A percentile compares a stretch with the other conserved stretches of the same genome.
phyloP scores from a whole-genome alignment of 805 yeast species.

The Cyberlindnera mississippiensis region DNA sequence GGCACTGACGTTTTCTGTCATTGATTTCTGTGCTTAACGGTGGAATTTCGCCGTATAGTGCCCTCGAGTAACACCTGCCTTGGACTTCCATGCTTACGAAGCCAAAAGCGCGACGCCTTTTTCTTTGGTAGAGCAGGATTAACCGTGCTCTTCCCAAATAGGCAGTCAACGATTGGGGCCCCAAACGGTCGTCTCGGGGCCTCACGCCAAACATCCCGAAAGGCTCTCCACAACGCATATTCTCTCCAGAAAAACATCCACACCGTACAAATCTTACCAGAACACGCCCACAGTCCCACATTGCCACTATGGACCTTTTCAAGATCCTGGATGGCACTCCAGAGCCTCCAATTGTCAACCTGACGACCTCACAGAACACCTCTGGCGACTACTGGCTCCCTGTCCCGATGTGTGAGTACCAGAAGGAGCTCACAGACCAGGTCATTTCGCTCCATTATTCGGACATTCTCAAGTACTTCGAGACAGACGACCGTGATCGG shows the following conservation, averaged over 20 bases:
- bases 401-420: conserved; percentile 81
- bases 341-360: conserved; percentile 64
- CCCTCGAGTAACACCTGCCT: too few species aligned
- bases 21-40: too few species aligned
- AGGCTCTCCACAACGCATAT: too few species aligned
- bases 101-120: too few species aligned
- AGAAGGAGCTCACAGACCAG: conserved; percentile 85
- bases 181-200: too few species aligned
- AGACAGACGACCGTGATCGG: conserved; percentile 46
- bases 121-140: too few species aligned
- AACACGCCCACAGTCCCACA: background rate
- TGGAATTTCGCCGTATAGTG: too few species aligned
- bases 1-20: too few species aligned
- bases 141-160: background rate
- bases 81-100: too few species aligned
- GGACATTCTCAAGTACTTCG: conserved; percentile 84
- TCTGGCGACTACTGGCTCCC: conserved; percentile 70
- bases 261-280: background rate
- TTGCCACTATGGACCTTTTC: conserved; percentile 54
- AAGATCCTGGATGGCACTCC: conserved; percentile 80
- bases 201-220: too few species aligned
- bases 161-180: background rate
- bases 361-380: conserved; percentile 27
- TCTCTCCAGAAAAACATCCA: too few species aligned
- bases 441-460: conserved; percentile 88